Base-by-base conservation (phyloP, 2,329 filamentous ascomycete genomes). In the Hypomyces rosellus region DNA sequence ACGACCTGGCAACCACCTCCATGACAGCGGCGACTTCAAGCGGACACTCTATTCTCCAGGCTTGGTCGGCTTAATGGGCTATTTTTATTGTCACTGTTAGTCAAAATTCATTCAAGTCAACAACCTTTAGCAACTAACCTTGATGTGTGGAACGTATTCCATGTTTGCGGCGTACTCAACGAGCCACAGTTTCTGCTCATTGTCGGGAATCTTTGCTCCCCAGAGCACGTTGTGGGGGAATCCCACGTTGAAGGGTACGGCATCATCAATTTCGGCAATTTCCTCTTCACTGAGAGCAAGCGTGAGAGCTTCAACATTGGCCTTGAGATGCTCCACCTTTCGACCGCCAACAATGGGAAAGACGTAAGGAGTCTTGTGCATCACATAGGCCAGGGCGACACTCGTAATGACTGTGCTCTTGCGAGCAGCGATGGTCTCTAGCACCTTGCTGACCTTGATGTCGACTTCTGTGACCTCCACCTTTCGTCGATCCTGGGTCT, bases 311-410 rank as follows among this genome's bases (percentile, higher is more conserved):
- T 77, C 73, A 55, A 85, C 80, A 56, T 84, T 85, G 49, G 73
- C 74, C 53, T 79, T 72, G n/a, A 85, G 63, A 59, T 86, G 81
- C 49, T 81, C 75, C 16, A 84, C 63, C 57, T 80, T 84, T 3
- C 81, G 70, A 0, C 78, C 78, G 4, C 81, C 82, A 8, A 83
- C 69, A 36, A 85, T 77, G 0, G 82, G 82, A 59, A 82, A 82
- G 7, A 89, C 82, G 59, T 88, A 81, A 0, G 84, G 79, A 1
- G 82, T 72, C 69, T 89, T 89, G 56, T 81, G 76, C 74, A 87
- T 77, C 13, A 89, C 81, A 61, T 90, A 90, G 2, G 86, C 86
- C 20, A 90, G 67, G 8, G 86, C 86, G 50, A 78, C 64, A 54
- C 71, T 73, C 14, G 73, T 75, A 55, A 76, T 67, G 47, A 64